Evolutionary conservation across 2,329 filamentous ascomycete genomes (phyloP).

Genomic region (Talaromyces sp.): DNA sequence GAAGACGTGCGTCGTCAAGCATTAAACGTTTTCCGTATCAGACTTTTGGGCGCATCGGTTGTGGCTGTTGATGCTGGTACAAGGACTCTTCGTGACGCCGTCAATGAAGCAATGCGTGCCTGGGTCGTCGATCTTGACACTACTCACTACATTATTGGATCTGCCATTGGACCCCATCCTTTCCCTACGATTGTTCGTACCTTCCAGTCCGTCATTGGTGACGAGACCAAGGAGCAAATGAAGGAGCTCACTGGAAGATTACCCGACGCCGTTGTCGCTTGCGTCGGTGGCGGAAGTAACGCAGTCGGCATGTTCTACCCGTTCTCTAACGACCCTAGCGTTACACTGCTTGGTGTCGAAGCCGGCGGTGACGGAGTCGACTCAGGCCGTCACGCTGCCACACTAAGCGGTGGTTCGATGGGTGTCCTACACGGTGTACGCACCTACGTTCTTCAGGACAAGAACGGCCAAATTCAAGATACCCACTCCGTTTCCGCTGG

Average conservation of each 20-base stretch:
- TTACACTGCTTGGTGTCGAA: constrained; percentile 90
- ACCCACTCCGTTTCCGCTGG: constrained; percentile 96
- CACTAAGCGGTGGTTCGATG: constrained; percentile 78
- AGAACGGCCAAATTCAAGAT: constrained; percentile 87
- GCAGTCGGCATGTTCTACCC: constrained; percentile 98
- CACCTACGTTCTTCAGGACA: constrained; percentile 91
- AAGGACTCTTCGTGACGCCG: constrained; percentile 75
- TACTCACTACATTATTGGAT: constrained; percentile 97
- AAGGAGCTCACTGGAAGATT: constrained; percentile 77
- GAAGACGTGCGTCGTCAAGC: constrained; percentile 96
- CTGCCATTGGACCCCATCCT: constrained; percentile 93
- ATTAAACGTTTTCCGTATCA: constrained; percentile 97
- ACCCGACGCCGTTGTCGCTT: constrained; percentile 92
- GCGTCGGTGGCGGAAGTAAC: constrained; percentile 92
- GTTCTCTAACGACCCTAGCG: constrained; percentile 77
- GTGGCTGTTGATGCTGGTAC: constrained; percentile 89
- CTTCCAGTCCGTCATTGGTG: constrained; percentile 94
- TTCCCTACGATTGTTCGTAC: constrained; percentile 97
- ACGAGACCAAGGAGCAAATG: constrained; percentile 93
- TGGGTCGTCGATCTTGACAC: constrained; percentile 93
- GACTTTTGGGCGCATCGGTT: constrained; percentile 87
- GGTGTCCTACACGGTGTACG: constrained; percentile 93
- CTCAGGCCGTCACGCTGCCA: constrained; percentile 80
- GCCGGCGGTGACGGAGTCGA: constrained; percentile 91
- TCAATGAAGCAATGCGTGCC: constrained; percentile 90